A percentile compares a stretch with the other conserved stretches of the same genome.
Evolutionary conservation across 768 basidiomycete species (phyloP).

Genomic region (Austroboletus festivus): DNA sequence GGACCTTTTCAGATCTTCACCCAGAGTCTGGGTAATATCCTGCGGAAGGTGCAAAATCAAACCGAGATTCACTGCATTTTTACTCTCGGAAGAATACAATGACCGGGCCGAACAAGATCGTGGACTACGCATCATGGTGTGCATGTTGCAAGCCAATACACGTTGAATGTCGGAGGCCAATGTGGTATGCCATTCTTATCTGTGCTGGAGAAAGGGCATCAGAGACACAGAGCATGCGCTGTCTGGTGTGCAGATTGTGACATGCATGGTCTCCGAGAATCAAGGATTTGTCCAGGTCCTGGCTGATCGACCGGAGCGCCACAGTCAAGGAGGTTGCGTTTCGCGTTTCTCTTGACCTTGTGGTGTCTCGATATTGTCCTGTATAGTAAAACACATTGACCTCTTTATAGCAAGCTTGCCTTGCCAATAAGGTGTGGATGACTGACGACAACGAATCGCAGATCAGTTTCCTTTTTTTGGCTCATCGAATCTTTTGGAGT

Average conservation of each 20-base stretch:
- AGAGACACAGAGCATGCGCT: slow-evolving; percentile 12
- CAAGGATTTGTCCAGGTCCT: slow-evolving; percentile 6
- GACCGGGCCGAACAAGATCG: slow-evolving; percentile 2
- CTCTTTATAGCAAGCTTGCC: slow-evolving; percentile 10
- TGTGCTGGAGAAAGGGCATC: slow-evolving; percentile 7
- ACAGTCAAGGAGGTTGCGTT: slow-evolving; percentile 6
- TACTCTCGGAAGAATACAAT: slow-evolving; percentile 3
- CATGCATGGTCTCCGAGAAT: slow-evolving; percentile 18
- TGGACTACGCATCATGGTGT: slow-evolving; percentile 8
- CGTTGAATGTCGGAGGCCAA: slow-evolving; percentile 9
- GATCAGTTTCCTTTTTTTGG: slow-evolving; percentile 7
- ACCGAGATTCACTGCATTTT: background rate
- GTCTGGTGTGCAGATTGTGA: slow-evolving; percentile 5
- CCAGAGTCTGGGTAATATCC: slow-evolving; percentile 3
- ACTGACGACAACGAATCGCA: slow-evolving; percentile 2
- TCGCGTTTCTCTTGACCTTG: slow-evolving; percentile 12
- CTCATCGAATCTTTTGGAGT: background rate
- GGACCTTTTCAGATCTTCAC: slow-evolving; percentile 16
- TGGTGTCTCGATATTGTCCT: slow-evolving; percentile 12
- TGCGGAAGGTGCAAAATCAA: background rate
- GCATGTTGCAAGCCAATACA: slow-evolving; percentile 25
- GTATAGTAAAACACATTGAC: slow-evolving; percentile 9
- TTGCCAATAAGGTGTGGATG: slow-evolving; percentile 24
- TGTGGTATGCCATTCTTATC: slow-evolving; percentile 12
- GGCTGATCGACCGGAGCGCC: slow-evolving; percentile 4